A percentile compares a stretch with the other conserved stretches of the same genome.
Conservation (phyloP, 495 filamentous ascomycete species). For the Arthonia radiata region DNA sequence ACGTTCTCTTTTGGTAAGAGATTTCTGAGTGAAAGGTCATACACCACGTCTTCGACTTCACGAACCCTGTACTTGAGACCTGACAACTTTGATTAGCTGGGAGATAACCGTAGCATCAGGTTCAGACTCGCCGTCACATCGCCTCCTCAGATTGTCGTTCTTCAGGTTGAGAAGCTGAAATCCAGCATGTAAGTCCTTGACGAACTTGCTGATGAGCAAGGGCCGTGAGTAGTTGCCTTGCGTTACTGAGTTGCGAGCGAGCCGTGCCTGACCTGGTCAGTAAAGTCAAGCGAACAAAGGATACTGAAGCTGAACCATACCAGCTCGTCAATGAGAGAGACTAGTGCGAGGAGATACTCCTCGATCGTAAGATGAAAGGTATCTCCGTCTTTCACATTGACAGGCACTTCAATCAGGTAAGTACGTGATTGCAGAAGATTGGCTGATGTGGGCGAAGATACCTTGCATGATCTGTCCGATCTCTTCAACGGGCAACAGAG, state of each 20-base stretch:
- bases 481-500: slow-evolving; percentile 68
- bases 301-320: slow-evolving; percentile 13
- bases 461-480: slow-evolving; percentile 52
- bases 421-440: neutral
- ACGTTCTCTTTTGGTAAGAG: slow-evolving; percentile 45
- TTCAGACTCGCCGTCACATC: slow-evolving; percentile 70
- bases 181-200: slow-evolving; percentile 84
- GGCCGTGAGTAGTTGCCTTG: slow-evolving; percentile 69
- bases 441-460: slow-evolving; percentile 21
- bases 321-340: slow-evolving; percentile 72
- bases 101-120: too few species aligned
- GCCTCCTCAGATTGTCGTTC: slow-evolving; percentile 72
- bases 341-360: slow-evolving; percentile 77
- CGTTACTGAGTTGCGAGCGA: slow-evolving; percentile 92
- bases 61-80: too few species aligned
- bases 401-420: slow-evolving; percentile 39
- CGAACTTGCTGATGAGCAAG: slow-evolving; percentile 63
- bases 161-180: slow-evolving; percentile 95
- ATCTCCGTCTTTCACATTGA: slow-evolving; percentile 76
- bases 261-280: slow-evolving; percentile 28
- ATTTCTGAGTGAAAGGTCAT: slow-evolving; percentile 73
- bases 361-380: slow-evolving; percentile 89
- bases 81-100: too few species aligned
- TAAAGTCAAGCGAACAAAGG: neutral
- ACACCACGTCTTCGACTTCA: slow-evolving; percentile 94